A percentile compares a stretch with the other conserved stretches of the same genome.
Evolutionary conservation across 495 filamentous ascomycete species (phyloP).

Genomic region (Peziza echinospora): DNA sequence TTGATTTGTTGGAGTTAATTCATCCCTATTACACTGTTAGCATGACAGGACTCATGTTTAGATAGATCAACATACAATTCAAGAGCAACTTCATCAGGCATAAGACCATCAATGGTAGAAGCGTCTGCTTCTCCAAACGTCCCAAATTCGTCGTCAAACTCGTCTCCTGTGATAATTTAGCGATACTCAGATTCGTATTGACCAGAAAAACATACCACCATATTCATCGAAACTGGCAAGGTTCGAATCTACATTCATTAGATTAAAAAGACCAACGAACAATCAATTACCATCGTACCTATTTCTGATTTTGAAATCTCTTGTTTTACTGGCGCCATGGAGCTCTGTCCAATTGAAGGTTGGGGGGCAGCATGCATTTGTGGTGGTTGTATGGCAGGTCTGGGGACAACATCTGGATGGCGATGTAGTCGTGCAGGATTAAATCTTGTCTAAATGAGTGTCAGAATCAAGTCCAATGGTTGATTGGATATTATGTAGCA

Average conservation of each 20-base stretch:
- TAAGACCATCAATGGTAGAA: slow-evolving; percentile 11
- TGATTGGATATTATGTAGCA: too few species aligned
- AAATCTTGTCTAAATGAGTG: slow-evolving; percentile 10
- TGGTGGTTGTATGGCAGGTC: neutral
- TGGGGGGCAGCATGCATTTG: too few species aligned
- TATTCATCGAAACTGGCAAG: too few species aligned
- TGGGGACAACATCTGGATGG: slow-evolving; percentile 11
- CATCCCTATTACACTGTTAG: neutral
- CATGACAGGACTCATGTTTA: slow-evolving; percentile 7
- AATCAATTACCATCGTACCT: too few species aligned
- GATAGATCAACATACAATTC: slow-evolving; percentile 1
- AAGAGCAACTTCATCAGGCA: slow-evolving; percentile 13
- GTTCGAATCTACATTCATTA: slow-evolving; percentile 2
- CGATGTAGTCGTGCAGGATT: slow-evolving; percentile 13
- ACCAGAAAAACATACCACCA: slow-evolving; percentile 7
- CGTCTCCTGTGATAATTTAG: slow-evolving; percentile 7
- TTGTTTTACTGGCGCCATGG: too few species aligned
- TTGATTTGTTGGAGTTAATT: slow-evolving; percentile 3
- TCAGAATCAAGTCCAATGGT: too few species aligned
- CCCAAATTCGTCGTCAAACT: slow-evolving; percentile 13
- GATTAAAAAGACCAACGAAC: slow-evolving; percentile 1
- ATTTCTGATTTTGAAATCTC: too few species aligned
- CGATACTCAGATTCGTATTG: neutral
- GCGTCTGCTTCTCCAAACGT: slow-evolving; percentile 12
- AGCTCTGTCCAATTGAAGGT: too few species aligned